These are phyloP conservation scores for Monosporascus sp. DNA, from an alignment of 2,329 filamentous ascomycete species.

Conservation along the genomic window DNA sequence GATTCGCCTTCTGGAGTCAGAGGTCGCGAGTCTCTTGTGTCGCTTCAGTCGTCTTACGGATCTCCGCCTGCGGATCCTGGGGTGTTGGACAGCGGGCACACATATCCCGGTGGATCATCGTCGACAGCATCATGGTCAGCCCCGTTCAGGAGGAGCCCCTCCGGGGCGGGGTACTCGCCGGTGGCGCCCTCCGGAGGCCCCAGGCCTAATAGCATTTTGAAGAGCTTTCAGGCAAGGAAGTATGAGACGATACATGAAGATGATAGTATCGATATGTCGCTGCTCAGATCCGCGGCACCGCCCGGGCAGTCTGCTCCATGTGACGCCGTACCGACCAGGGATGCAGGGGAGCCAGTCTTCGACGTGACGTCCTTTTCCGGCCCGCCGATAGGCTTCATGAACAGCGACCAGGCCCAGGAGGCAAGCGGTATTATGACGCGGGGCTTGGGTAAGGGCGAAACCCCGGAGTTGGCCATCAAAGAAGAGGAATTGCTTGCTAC, in stretches of 20 bases:
- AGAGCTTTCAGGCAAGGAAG: conserved; percentile 16
- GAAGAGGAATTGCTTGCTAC: conserved; percentile 44
- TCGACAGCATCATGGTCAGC: conserved; percentile 15
- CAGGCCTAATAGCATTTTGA: conserved; percentile 15
- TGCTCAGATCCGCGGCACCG: conserved; percentile 21
- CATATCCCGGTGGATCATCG: conserved; percentile 11
- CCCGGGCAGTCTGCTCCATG: conserved; percentile 28
- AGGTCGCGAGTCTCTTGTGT: conserved; percentile 26
- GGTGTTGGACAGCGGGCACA: conserved; percentile 6
- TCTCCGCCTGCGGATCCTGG: conserved; percentile 8
- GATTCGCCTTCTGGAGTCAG: conserved; percentile 9
- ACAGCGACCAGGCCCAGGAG: conserved; percentile 45
- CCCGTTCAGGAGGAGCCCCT: conserved; percentile 10
- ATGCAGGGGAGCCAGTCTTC: conserved; percentile 29
- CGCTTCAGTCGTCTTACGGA: conserved; percentile 22
- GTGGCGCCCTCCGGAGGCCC: conserved; percentile 7
- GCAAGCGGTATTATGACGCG: conserved; percentile 50
- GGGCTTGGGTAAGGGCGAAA: conserved; percentile 51
- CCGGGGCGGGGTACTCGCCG: conserved; percentile 17
- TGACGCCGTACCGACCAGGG: conserved; percentile 18
- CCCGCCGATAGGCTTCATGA: conserved; percentile 35
- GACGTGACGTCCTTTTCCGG: conserved; percentile 43
- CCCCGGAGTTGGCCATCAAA: conserved; percentile 39
- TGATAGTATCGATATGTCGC: conserved; percentile 26
- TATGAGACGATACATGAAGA: conserved; percentile 25